phyloP scores from a whole-genome alignment of 1,284 basidiomycete species.

The Ganoderma meredithae region DNA sequence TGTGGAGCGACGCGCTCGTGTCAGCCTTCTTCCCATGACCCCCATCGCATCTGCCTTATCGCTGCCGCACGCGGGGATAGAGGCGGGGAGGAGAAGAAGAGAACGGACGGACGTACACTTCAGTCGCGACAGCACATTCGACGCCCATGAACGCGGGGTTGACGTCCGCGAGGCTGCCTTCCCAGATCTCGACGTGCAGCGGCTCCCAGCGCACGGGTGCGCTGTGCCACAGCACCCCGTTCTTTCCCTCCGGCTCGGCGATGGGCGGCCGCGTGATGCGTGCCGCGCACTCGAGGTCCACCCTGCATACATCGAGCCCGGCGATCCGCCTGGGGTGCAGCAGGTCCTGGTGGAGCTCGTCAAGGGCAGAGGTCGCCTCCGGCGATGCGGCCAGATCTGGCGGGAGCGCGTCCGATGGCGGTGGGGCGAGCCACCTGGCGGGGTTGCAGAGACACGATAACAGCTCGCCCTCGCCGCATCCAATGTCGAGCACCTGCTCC shows the following conservation, averaged over 20 bases:
- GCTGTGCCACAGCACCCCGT: constrained; percentile 26
- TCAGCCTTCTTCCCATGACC: not conserved
- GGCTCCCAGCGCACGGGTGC: constrained; percentile 71
- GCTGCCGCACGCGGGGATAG: too few species aligned
- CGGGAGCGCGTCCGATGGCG: constrained; percentile 22
- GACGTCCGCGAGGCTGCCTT: constrained; percentile 80
- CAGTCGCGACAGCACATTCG: constrained; percentile 87
- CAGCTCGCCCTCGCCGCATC: constrained; percentile 81
- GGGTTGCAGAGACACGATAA: constrained; percentile 75
- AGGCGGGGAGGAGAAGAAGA: not conserved
- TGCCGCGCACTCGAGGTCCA: constrained; percentile 61
- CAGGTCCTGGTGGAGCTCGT: constrained; percentile 26
- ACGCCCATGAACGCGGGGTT: constrained; percentile 78
- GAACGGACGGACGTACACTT: constrained; percentile 68
- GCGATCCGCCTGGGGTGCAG: constrained; percentile 66
- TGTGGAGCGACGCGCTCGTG: not conserved
- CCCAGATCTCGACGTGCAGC: constrained; percentile 78
- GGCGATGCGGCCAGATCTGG: not conserved
- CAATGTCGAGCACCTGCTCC: constrained; percentile 76
- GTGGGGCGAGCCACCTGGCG: constrained; percentile 63
- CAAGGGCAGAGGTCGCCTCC: constrained; percentile 7
- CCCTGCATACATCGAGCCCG: constrained; percentile 70
- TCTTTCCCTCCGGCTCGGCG: constrained; percentile 1
- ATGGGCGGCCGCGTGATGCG: constrained; percentile 49
- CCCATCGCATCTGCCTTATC: not conserved